These are phyloP conservation scores for Saturnispora kantuleensis DNA, from an alignment of 805 yeast species.

Conservation along the genomic window DNA sequence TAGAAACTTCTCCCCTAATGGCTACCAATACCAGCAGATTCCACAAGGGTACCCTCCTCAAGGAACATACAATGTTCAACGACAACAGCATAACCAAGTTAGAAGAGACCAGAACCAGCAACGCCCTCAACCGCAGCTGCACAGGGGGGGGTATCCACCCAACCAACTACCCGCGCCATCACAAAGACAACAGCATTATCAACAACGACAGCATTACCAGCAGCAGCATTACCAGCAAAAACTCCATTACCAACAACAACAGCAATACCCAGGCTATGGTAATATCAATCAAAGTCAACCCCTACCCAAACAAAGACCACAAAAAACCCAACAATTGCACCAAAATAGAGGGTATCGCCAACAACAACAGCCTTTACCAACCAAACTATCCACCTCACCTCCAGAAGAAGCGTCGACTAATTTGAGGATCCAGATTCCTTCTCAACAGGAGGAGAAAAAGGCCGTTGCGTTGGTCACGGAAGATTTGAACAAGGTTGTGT, in stretches of 20 bases:
- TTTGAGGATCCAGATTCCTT: no score
- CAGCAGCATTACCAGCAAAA: slow-evolving; percentile 7
- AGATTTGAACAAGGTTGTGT: no score
- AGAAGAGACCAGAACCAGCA: not conserved
- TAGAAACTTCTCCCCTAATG: not conserved
- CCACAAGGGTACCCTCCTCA: not conserved
- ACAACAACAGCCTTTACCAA: not conserved
- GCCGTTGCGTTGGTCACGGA: no score
- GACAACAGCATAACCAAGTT: not conserved
- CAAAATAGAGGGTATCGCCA: not conserved
- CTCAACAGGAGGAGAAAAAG: no score
- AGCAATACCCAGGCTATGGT: slow-evolving; percentile 3
- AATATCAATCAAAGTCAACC: not conserved
- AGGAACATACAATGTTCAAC: not conserved
- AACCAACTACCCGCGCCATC: not conserved
- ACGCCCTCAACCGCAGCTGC: not conserved
- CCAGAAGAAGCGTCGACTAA: not conserved
- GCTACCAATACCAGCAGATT: not conserved
- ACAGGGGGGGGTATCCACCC: not conserved
- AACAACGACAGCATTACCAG: not conserved
- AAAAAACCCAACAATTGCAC: not conserved
- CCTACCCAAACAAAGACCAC: not conserved
- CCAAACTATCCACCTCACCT: not conserved
- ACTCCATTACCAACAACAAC: slow-evolving; percentile 8
- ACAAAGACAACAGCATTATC: slow-evolving; percentile 2